Base-by-base conservation (phyloP, 768 basidiomycete genomes). In the Serendipita vermifera region DNA sequence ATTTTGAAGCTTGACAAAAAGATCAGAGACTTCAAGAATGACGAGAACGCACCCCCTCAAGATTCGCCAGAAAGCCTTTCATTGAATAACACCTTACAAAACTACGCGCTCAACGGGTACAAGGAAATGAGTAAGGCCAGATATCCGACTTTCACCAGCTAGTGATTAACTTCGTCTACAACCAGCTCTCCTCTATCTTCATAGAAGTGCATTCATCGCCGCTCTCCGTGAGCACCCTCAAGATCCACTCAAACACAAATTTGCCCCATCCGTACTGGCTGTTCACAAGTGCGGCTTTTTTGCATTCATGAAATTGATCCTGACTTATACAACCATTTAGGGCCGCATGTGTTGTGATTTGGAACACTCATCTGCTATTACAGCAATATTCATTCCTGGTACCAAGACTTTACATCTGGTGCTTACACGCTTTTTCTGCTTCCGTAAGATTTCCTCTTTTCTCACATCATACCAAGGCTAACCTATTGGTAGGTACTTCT, bases 351-450 rank as follows among this genome's bases (percentile, higher is more conserved):
- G 29, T 51, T n/a, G 46, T 51, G 27, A 27, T 51, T n/a, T 31
- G 32, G 24, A 51, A 51, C 24, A 51, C 46, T 9, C 32, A 51
- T 51, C 24, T 31, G 36, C 74, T 79, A 57, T 79, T 78, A 58
- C 64, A 66, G 7, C 62, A 75, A 57, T 79, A 79, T 63, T 79
- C 81, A 0, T 69, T 71, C 14, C 75, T 80, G 60, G 78, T 83
- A 54, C 75, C 79, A 33, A 71, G 81, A 39, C 80, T 82, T 62
- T 85, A 82, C 82, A 80, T 81, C 24, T 62, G 84, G 29, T 85
- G 82, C 81, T 82, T 81, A 1, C 81, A 84, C 64, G 78, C 77
- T 3, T 84, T 84, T 62, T 82, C 81, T n/a, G 77, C 80, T 20
- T 68, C 81, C 59, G 82, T 83, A 61, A 55, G 11, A 11, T 38